Evolutionary conservation across 805 yeast genomes (phyloP).

Genomic region (Metschnikowia sp.): DNA sequence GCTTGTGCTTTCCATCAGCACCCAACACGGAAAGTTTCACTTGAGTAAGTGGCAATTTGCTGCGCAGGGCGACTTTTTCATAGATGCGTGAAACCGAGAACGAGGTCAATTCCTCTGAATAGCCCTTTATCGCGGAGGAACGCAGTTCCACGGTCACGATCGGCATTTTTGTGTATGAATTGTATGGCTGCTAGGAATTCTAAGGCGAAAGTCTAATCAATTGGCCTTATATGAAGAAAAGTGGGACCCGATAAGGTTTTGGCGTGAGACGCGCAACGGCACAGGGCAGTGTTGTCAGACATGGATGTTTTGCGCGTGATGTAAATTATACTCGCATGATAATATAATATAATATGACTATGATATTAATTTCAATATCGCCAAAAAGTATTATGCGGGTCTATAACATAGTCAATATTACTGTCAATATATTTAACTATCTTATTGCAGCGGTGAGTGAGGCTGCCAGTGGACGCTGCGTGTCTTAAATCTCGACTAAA

Average conservation of each 20-base stretch:
- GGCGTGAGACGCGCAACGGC: neutral
- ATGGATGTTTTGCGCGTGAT: no score
- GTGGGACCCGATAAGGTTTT: neutral
- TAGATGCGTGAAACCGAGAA: slow-evolving; percentile 41
- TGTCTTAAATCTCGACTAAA: no score
- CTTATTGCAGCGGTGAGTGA: no score
- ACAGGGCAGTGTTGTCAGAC: neutral
- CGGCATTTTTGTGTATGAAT: slow-evolving; percentile 35
- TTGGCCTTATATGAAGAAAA: neutral
- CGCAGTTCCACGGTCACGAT: slow-evolving; percentile 54
- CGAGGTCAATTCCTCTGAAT: slow-evolving; percentile 35
- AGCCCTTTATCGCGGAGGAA: slow-evolving; percentile 52
- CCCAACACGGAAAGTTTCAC: slow-evolving; percentile 27
- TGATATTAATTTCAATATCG: no score
- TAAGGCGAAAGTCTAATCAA: neutral
- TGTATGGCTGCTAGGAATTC: neutral
- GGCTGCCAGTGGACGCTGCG: no score
- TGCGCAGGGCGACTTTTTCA: slow-evolving; percentile 44
- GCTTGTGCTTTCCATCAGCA: slow-evolving; percentile 32
- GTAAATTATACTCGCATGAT: no score
- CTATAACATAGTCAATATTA: no score
- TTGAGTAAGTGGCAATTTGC: slow-evolving; percentile 29
- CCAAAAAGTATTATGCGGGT: no score
- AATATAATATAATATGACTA: no score
- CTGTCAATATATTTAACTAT: no score